Evolutionary conservation across 768 basidiomycete species (phyloP).

Genomic region (Mycena metata): DNA sequence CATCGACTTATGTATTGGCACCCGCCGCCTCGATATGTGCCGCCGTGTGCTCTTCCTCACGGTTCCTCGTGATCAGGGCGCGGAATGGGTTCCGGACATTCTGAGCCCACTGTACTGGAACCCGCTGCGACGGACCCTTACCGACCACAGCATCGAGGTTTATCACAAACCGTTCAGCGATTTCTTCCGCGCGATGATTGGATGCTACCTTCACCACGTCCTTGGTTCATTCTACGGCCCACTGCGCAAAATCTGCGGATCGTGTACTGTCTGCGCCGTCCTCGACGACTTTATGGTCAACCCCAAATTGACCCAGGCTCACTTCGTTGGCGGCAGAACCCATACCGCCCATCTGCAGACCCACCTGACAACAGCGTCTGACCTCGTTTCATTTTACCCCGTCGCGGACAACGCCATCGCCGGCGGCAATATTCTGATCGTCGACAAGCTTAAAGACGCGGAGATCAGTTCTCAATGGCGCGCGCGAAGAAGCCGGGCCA

Average conservation of each 20-base stretch:
- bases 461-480: slow-evolving; percentile 24
- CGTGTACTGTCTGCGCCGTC: slow-evolving; percentile 32
- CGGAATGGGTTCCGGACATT: slow-evolving; percentile 35
- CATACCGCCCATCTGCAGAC: slow-evolving; percentile 34
- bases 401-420: slow-evolving; percentile 28
- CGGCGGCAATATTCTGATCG: slow-evolving; percentile 32
- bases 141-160: slow-evolving; percentile 31
- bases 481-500: slow-evolving; percentile 19
- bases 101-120: slow-evolving; percentile 27
- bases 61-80: slow-evolving; percentile 33
- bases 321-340: slow-evolving; percentile 31
- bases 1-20: slow-evolving; percentile 34
- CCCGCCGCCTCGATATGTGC: slow-evolving; percentile 38
- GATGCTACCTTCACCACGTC: slow-evolving; percentile 36
- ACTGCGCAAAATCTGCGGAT: slow-evolving; percentile 19
- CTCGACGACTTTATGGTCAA: slow-evolving; percentile 36
- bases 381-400: slow-evolving; percentile 29
- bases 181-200: slow-evolving; percentile 38
- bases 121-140: slow-evolving; percentile 25
- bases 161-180: slow-evolving; percentile 38
- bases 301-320: slow-evolving; percentile 34
- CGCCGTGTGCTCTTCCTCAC: slow-evolving; percentile 35
- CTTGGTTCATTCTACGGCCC: slow-evolving; percentile 23
- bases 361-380: slow-evolving; percentile 19
- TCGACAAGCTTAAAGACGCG: slow-evolving; percentile 24